phyloP scores from a whole-genome alignment of 2,329 filamentous ascomycete genomes.

The Arthrobotrys musiformis region DNA sequence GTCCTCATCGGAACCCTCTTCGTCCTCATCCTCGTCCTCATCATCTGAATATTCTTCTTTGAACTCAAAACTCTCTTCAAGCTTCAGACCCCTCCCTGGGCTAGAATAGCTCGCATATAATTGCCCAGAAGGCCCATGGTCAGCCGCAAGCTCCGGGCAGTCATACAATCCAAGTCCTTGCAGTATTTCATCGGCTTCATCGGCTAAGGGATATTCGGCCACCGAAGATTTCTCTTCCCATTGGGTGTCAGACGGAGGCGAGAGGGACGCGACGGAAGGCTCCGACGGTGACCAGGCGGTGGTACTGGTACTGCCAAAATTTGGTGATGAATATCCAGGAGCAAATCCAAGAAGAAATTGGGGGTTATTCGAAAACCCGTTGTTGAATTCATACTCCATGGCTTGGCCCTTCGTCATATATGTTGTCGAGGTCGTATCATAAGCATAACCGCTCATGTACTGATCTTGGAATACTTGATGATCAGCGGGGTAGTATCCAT shows the following conservation, averaged over 20 bases:
- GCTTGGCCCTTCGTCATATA: conserved; percentile 21
- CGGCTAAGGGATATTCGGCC: not conserved
- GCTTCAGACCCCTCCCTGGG: conserved; percentile 36
- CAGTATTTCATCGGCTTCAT: conserved; percentile 23
- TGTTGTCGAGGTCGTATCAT: not conserved
- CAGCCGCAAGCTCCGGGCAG: conserved; percentile 30
- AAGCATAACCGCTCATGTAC: not conserved
- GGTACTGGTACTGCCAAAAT: not conserved
- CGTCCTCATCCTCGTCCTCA: not conserved
- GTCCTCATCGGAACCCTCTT: not conserved
- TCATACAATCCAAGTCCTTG: conserved; percentile 47
- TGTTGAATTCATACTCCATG: conserved; percentile 18
- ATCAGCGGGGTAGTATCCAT: conserved; percentile 8
- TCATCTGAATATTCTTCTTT: conserved; percentile 28
- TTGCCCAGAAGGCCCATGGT: not conserved
- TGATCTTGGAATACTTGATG: conserved; percentile 17
- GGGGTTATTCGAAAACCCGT: not conserved
- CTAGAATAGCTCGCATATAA: not conserved
- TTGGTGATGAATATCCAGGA: conserved; percentile 7
- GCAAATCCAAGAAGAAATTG: not conserved
- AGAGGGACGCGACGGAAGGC: conserved; percentile 31
- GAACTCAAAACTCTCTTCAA: conserved; percentile 50
- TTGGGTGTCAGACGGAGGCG: conserved; percentile 10
- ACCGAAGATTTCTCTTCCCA: not conserved
- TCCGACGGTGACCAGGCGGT: conserved; percentile 34